Conservation (phyloP, 768 basidiomycete genomes). For the Leccinum barrowsii region DNA sequence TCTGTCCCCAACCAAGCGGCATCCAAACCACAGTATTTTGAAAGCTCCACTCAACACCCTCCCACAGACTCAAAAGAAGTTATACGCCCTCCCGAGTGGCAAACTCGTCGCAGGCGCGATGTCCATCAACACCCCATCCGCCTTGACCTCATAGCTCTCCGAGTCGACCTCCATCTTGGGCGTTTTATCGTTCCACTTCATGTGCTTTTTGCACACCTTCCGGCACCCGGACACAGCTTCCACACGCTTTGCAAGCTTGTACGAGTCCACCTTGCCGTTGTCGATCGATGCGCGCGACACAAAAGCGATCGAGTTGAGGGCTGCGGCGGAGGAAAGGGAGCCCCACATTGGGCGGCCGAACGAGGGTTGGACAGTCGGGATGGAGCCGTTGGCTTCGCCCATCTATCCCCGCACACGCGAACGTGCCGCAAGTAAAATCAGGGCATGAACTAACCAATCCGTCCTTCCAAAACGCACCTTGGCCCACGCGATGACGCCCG, state of each 20-base stretch:
- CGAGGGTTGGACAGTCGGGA: slow-evolving; percentile 92
- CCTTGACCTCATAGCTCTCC: slow-evolving; percentile 82
- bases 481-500: slow-evolving; percentile 88
- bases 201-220: slow-evolving; percentile 74
- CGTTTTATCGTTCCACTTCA: slow-evolving; percentile 87
- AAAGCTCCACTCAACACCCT: slow-evolving; percentile 9
- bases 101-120: slow-evolving; percentile 68
- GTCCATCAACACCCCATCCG: slow-evolving; percentile 75
- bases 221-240: slow-evolving; percentile 79
- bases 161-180: slow-evolving; percentile 90
- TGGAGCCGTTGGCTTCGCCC: slow-evolving; percentile 96
- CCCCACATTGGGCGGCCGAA: slow-evolving; percentile 95
- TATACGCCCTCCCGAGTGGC: slow-evolving; percentile 71
- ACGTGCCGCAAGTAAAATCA: not conserved
- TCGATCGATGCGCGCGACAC: slow-evolving; percentile 73
- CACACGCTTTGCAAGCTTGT: slow-evolving; percentile 66
- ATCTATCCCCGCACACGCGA: slow-evolving; percentile 40
- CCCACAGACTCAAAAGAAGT: slow-evolving; percentile 59
- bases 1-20: not conserved
- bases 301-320: slow-evolving; percentile 81
- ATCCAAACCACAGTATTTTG: not conserved
- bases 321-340: slow-evolving; percentile 68
- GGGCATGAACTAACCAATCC: not conserved
- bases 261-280: slow-evolving; percentile 55
- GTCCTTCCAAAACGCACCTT: slow-evolving; percentile 49